Evolutionary conservation across 306 rosid species (phyloP).

Genomic region (Benincasa hispida): DNA sequence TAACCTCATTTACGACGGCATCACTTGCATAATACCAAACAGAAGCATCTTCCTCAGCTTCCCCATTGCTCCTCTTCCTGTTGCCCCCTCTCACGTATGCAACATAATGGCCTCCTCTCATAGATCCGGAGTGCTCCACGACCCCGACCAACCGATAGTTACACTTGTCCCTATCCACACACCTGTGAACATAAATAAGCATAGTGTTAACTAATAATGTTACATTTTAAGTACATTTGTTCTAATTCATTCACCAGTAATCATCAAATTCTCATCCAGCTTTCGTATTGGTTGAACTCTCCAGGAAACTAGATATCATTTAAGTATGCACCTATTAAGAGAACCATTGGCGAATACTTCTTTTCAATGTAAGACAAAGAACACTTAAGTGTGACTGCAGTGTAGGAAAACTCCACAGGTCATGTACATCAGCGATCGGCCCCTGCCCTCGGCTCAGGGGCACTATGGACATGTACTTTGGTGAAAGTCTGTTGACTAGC

Average conservation of each 20-base stretch:
- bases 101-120: constrained; percentile 92
- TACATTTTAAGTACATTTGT: neutral
- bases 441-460: neutral
- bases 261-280: neutral
- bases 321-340: neutral
- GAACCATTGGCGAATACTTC: neutral
- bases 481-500: neutral
- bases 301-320: neutral
- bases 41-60: constrained; percentile 23
- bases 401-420: neutral
- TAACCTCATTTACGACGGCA: constrained; percentile 43
- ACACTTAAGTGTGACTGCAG: neutral
- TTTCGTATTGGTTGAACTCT: neutral
- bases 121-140: constrained; percentile 76
- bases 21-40: constrained; percentile 86
- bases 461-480: neutral
- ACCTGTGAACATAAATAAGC: constrained; percentile 24
- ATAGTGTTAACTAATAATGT: neutral
- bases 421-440: neutral
- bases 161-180: constrained; percentile 29
- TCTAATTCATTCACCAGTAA: neutral
- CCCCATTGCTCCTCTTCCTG: constrained; percentile 32
- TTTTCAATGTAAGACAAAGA: neutral
- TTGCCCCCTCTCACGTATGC: constrained; percentile 73
- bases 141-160: constrained; percentile 61